Conservation (phyloP, 306 rosid species). For the Citrullus amarus region DNA sequence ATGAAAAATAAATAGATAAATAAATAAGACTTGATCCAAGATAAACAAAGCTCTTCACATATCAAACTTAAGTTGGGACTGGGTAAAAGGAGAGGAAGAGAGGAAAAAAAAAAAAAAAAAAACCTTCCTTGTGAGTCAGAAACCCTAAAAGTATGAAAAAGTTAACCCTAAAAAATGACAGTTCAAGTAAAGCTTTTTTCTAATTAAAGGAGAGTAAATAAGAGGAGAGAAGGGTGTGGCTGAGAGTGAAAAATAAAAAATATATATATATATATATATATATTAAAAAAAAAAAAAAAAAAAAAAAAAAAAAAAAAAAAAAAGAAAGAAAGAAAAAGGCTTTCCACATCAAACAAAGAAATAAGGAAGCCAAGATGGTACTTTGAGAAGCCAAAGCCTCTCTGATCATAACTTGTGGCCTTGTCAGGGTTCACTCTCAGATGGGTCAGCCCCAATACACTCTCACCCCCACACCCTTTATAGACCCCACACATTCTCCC, state of each 20-base stretch:
- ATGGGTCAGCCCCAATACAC: conserved; percentile 60
- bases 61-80: background rate
- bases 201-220: background rate
- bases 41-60: background rate
- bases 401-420: conserved; percentile 42
- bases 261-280: too few species aligned
- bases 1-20: too few species aligned
- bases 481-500: conserved; percentile 39
- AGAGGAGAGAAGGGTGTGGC: background rate
- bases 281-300: too few species aligned
- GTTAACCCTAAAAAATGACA: conserved; percentile 6
- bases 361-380: conserved; percentile 31
- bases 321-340: background rate
- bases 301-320: too few species aligned
- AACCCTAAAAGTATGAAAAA: background rate
- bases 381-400: conserved; percentile 51
- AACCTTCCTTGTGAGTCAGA: background rate
- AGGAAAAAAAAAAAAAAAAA: too few species aligned
- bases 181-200: conserved; percentile 3
- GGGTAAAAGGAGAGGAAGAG: background rate
- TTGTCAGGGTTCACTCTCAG: conserved; percentile 75
- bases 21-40: background rate
- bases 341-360: conserved; percentile 13
- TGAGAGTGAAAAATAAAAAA: background rate
- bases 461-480: conserved; percentile 32